Conservation (phyloP, 176 grass and related monocot genomes). For the Tillandsia leiboldiana region DNA sequence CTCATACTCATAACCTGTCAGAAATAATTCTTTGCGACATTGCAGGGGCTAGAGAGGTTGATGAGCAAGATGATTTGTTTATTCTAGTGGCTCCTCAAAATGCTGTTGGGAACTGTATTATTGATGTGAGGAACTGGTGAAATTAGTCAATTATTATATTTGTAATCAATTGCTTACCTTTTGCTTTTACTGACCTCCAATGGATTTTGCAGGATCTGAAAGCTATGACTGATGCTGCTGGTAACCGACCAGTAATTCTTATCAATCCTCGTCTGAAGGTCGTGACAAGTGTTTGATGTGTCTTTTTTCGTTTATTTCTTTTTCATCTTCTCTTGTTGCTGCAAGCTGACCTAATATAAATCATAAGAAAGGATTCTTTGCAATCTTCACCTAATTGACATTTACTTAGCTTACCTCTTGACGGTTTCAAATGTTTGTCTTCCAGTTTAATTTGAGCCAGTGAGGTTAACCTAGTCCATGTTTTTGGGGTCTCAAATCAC, state of each 20-base stretch:
- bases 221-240: slow-evolving; percentile 92
- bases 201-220: slow-evolving; percentile 56
- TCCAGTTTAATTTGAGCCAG: too few relatives aligned
- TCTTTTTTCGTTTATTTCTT: slow-evolving; percentile 5
- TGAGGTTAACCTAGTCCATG: neutral
- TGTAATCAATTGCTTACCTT: slow-evolving; percentile 1
- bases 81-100: slow-evolving; percentile 90
- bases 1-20: too few relatives aligned
- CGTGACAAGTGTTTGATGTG: slow-evolving; percentile 8
- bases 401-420: too few relatives aligned
- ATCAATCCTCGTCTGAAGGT: slow-evolving; percentile 96
- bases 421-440: too few relatives aligned
- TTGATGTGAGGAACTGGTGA: slow-evolving; percentile 53
- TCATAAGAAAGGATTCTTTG: neutral
- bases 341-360: neutral
- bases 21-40: slow-evolving; percentile 18
- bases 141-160: slow-evolving; percentile 9
- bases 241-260: slow-evolving; percentile 83
- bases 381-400: neutral
- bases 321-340: neutral
- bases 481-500: neutral
- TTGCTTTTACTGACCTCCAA: neutral
- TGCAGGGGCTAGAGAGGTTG: slow-evolving; percentile 55
- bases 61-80: slow-evolving; percentile 97
- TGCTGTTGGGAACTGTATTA: slow-evolving; percentile 99